A percentile compares a stretch with the other conserved stretches of the same genome.
Evolutionary conservation across 2,329 filamentous ascomycete genomes (phyloP).

Genomic region (Cercospora citrullina): DNA sequence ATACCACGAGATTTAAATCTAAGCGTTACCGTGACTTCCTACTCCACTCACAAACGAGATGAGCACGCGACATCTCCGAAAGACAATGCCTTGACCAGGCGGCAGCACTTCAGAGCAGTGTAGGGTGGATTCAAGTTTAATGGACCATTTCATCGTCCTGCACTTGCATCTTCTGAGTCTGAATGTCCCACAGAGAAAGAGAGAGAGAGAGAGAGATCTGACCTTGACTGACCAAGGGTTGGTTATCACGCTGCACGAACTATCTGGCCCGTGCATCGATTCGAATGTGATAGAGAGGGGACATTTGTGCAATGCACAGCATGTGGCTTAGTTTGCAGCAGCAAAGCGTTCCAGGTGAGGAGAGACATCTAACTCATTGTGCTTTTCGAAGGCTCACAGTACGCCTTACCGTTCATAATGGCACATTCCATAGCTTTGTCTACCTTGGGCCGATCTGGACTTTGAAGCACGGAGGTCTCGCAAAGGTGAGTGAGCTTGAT

Average conservation of each 20-base stretch:
- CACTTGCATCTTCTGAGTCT: not conserved
- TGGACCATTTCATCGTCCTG: not conserved
- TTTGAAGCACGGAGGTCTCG: not conserved
- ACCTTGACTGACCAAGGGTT: not conserved
- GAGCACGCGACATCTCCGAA: conserved; percentile 8
- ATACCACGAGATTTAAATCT: not conserved
- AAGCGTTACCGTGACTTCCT: not conserved
- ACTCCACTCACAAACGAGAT: not conserved
- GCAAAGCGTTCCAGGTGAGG: not conserved
- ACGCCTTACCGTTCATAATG: not conserved
- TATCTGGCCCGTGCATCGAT: no score
- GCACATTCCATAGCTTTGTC: not conserved
- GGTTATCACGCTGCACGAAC: not conserved
- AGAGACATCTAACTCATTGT: not conserved
- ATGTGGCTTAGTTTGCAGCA: not conserved
- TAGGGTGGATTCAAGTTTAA: not conserved
- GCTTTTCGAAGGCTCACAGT: not conserved
- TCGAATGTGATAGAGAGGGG: not conserved
- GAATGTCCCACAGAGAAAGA: not conserved
- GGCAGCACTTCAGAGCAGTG: conserved; percentile 28
- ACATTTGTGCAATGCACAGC: not conserved
- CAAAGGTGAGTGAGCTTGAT: not conserved
- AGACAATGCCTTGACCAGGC: conserved; percentile 30
- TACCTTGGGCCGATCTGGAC: not conserved
- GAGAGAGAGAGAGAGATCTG: not conserved